These are phyloP conservation scores for Teratosphaeria epicoccoides DNA, from an alignment of 2,329 filamentous ascomycete species.

Conservation along the genomic window DNA sequence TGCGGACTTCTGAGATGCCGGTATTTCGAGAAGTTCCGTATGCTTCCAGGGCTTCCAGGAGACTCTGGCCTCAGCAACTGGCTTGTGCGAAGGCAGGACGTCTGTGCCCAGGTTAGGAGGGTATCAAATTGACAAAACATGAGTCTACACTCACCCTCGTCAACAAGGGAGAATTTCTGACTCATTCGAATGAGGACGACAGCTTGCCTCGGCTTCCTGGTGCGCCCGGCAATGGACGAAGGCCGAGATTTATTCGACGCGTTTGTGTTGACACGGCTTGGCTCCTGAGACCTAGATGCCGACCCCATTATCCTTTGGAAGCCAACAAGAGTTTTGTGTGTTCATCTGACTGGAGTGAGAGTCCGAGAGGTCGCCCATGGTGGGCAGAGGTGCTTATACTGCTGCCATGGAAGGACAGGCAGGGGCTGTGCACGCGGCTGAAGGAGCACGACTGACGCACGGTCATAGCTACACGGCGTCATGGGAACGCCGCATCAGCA, in stretches of 20 bases:
- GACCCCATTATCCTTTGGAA: neutral
- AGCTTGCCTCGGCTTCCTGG: neutral
- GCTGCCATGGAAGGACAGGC: neutral
- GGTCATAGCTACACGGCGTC: too few species aligned
- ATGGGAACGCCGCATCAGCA: too few species aligned
- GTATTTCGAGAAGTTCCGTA: neutral
- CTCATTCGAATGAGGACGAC: neutral
- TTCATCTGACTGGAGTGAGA: neutral
- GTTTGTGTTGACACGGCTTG: neutral
- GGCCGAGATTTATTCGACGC: neutral
- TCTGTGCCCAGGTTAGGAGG: neutral
- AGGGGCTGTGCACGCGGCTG: neutral
- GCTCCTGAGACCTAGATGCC: neutral
- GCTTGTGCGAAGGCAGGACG: neutral
- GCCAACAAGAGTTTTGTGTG: neutral
- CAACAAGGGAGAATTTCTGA: neutral
- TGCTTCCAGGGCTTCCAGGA: neutral
- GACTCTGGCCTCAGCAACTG: neutral
- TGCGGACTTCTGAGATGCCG: neutral
- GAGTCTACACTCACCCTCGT: neutral
- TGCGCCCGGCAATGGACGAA: neutral
- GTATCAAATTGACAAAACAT: neutral
- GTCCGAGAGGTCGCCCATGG: neutral
- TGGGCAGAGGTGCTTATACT: neutral
- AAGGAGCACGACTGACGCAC: neutral